Evolutionary conservation across 495 filamentous ascomycete genomes (phyloP).

Genomic region (Glarea lozoyensis): DNA sequence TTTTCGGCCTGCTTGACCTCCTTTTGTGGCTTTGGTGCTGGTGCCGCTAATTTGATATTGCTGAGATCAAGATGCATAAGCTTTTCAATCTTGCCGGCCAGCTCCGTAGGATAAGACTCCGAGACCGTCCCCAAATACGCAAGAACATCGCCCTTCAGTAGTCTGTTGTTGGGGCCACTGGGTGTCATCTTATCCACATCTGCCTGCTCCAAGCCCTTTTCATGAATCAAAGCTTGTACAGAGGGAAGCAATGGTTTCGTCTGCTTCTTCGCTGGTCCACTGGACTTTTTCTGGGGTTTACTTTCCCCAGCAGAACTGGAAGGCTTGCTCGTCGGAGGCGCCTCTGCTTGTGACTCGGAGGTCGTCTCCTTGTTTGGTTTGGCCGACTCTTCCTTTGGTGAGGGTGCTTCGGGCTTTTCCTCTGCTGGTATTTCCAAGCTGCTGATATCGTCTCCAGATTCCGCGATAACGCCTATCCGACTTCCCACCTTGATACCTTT

Average conservation of each 20-base stretch:
- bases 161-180: constrained; percentile 78
- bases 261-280: constrained; percentile 50
- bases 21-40: constrained; percentile 28
- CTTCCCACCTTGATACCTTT: constrained; percentile 64
- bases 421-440: constrained; percentile 60
- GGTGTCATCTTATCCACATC: constrained; percentile 73
- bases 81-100: constrained; percentile 60
- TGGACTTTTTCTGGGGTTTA: constrained; percentile 23
- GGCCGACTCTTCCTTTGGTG: constrained; percentile 27
- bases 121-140: constrained; percentile 76
- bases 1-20: constrained; percentile 29
- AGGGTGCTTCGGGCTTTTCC: constrained; percentile 25
- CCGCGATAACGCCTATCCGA: constrained; percentile 69
- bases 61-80: constrained; percentile 81
- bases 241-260: constrained; percentile 81
- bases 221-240: constrained; percentile 68
- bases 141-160: constrained; percentile 93
- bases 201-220: constrained; percentile 61
- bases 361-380: constrained; percentile 21
- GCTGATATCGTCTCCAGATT: constrained; percentile 63
- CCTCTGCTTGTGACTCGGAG: constrained; percentile 7
- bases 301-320: constrained; percentile 19
- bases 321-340: constrained; percentile 8
- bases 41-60: constrained; percentile 74
- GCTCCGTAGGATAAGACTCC: constrained; percentile 55